A percentile compares a stretch with the other conserved stretches of the same genome.
Evolutionary conservation across 164 flowering plant species (phyloP).

Genomic region (Cinnamomum chago): DNA sequence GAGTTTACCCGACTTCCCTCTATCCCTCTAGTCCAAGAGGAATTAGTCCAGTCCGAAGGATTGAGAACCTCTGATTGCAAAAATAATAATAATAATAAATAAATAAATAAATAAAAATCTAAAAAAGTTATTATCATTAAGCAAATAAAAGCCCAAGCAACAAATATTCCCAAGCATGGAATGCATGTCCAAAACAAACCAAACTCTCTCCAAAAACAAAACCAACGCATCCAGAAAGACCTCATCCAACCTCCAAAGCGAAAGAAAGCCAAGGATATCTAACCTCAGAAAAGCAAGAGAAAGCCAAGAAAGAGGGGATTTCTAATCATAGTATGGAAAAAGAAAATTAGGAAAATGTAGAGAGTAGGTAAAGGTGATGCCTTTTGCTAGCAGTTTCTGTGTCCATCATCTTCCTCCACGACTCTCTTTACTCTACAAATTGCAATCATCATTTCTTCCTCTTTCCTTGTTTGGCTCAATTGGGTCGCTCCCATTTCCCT

Average conservation of each 20-base stretch:
- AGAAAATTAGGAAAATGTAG: neutral
- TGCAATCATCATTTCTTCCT: neutral
- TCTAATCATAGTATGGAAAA: neutral
- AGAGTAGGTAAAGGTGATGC: neutral
- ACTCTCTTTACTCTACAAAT: neutral
- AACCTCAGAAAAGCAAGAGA: neutral
- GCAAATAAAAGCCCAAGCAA: too few relatives aligned
- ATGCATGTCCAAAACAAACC: neutral
- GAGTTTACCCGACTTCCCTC: too few relatives aligned
- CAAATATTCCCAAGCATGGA: too few relatives aligned
- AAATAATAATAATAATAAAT: too few relatives aligned
- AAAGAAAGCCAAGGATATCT: neutral
- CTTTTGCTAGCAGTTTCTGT: neutral
- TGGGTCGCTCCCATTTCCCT: neutral
- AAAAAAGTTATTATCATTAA: too few relatives aligned
- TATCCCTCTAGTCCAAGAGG: fast-evolving
- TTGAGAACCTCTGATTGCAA: too few relatives aligned
- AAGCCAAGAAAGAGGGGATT: neutral
- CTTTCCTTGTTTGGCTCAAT: neutral
- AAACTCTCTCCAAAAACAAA: too few relatives aligned
- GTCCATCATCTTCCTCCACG: neutral
- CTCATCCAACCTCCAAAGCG: neutral
- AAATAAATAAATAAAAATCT: too few relatives aligned
- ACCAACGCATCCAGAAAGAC: neutral
- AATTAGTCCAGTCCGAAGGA: too few relatives aligned